Conservation (phyloP, 257 asterid genomes). For the Solanum raphanifolium region DNA sequence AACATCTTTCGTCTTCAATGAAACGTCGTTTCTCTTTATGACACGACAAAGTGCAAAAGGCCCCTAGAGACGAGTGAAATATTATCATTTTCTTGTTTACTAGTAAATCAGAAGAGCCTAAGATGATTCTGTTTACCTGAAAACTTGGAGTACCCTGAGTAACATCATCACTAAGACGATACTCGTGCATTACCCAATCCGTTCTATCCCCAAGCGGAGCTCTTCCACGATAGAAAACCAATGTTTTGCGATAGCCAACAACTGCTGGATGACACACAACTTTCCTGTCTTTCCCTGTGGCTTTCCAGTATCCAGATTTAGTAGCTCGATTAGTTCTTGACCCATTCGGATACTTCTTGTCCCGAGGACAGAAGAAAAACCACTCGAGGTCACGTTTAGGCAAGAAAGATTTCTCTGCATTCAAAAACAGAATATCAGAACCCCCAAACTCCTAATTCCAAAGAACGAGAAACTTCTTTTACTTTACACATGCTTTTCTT, state of each 20-base stretch:
- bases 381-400: conserved; percentile 43
- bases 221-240: conserved; percentile 42
- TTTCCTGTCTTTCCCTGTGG: conserved; percentile 43
- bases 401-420: conserved; percentile 45
- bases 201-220: conserved; percentile 47
- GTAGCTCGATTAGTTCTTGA: conserved; percentile 45
- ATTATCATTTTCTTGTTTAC: not conserved
- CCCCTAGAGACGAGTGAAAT: conserved; percentile 10
- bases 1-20: conserved; percentile 10
- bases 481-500: not conserved
- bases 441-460: not conserved
- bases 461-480: not conserved
- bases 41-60: conserved; percentile 35
- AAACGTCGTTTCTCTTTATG: conserved; percentile 25
- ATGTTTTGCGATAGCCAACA: conserved; percentile 34
- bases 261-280: conserved; percentile 27
- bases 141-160: conserved; percentile 1
- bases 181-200: conserved; percentile 47
- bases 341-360: conserved; percentile 44
- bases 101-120: not conserved
- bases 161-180: conserved; percentile 39
- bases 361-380: conserved; percentile 44
- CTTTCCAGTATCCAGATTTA: conserved; percentile 49
- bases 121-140: not conserved
- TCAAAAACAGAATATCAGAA: not conserved